Conservation (phyloP, 768 basidiomycete genomes). For the Termitomyces sp. region DNA sequence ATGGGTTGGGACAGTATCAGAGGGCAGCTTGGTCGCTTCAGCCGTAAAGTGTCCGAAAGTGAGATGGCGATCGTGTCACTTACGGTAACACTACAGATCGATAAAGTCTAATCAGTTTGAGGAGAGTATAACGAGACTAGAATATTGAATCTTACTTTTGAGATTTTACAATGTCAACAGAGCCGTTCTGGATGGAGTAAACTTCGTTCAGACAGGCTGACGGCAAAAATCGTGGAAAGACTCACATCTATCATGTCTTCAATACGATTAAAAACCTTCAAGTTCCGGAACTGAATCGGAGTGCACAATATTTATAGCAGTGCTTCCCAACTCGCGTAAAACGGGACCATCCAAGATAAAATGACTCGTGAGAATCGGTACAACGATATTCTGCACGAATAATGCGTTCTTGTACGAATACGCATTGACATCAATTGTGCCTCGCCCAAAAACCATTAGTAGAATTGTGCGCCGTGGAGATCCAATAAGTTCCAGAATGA, state of each 20-base stretch:
- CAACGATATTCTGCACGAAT: constrained; percentile 10
- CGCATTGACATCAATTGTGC: constrained; percentile 14
- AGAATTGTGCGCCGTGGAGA: constrained; percentile 13
- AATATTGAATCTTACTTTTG: constrained; percentile 9
- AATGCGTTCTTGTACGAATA: constrained; percentile 4
- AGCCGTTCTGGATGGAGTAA: constrained; percentile 9
- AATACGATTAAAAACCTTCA: constrained; percentile 15
- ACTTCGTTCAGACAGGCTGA: not conserved
- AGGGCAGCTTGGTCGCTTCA: constrained; percentile 11
- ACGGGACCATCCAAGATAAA: constrained; percentile 14
- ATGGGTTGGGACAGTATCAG: not conserved
- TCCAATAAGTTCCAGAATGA: constrained; percentile 14
- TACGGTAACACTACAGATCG: constrained; percentile 10
- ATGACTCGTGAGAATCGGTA: constrained; percentile 12
- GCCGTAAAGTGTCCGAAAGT: constrained; percentile 12
- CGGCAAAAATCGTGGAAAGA: not conserved
- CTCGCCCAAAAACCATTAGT: constrained; percentile 14
- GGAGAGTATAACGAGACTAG: not conserved
- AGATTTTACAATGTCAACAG: constrained; percentile 14
- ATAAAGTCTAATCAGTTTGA: not conserved
- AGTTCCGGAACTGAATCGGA: constrained; percentile 9
- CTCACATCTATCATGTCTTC: constrained; percentile 12
- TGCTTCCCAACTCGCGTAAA: constrained; percentile 12
- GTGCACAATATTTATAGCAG: constrained; percentile 12
- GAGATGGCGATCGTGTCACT: constrained; percentile 10